phyloP scores from a whole-genome alignment of 257 asterid species.

The Lycium ferocissimum region DNA sequence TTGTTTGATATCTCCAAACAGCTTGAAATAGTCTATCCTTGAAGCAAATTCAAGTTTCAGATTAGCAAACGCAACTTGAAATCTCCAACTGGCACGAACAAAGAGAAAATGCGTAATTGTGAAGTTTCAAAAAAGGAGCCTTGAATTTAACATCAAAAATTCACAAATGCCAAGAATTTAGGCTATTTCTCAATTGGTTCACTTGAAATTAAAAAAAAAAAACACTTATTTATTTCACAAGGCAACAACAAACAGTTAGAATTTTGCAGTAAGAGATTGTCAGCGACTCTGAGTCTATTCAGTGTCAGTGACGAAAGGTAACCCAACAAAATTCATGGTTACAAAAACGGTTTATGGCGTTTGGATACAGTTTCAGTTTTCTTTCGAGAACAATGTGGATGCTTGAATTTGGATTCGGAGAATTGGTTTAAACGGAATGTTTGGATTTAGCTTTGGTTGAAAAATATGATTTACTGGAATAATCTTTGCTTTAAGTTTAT shows the following conservation, averaged over 20 bases:
- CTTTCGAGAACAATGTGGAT: not conserved
- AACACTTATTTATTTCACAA: not conserved
- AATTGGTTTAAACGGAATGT: not conserved
- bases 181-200: not conserved
- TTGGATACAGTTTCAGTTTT: not conserved
- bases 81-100: not conserved
- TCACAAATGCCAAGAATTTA: not conserved
- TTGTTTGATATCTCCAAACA: not conserved
- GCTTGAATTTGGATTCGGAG: not conserved
- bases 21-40: not conserved
- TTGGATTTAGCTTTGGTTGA: not conserved
- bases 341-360: not conserved
- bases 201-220: not conserved
- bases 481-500: not conserved
- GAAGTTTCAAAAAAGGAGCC: not conserved
- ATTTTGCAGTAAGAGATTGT: not conserved
- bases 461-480: not conserved
- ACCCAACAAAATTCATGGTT: slow-evolving; percentile 5
- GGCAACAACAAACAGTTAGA: not conserved
- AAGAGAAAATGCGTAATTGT: not conserved
- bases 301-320: not conserved
- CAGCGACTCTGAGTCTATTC: not conserved
- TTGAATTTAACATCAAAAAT: not conserved
- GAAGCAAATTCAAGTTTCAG: slow-evolving; percentile 19
- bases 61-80: not conserved